phyloP scores from a whole-genome alignment of 2,329 filamentous ascomycete genomes.

The Endothia cerciana region DNA sequence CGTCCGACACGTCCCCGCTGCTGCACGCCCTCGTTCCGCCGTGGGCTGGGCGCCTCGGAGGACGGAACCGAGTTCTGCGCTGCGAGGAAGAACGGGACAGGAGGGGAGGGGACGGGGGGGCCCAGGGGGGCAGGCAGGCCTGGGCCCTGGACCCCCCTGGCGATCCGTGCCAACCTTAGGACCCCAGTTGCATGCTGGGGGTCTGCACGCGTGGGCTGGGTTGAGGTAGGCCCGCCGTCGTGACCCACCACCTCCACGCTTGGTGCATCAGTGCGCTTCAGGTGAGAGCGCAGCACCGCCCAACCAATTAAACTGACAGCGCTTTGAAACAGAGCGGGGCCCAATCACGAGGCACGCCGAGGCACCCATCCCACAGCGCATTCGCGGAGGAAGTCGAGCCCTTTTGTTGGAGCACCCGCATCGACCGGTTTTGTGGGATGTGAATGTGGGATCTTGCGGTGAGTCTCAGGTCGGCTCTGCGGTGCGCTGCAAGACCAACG shows the following conservation, averaged over 20 bases:
- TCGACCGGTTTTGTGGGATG: too few species aligned
- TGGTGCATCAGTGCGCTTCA: slow-evolving; percentile 22
- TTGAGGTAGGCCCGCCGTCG: slow-evolving; percentile 8
- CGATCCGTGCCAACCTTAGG: slow-evolving; percentile 2
- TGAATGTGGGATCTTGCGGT: slow-evolving; percentile 14
- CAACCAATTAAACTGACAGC: slow-evolving; percentile 15
- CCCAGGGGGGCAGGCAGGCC: not conserved
- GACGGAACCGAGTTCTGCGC: not conserved
- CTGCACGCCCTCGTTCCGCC: too few species aligned
- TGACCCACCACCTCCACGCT: slow-evolving; percentile 15
- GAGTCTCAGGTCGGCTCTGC: slow-evolving; percentile 20
- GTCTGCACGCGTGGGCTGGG: not conserved
- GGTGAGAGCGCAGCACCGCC: slow-evolving; percentile 10
- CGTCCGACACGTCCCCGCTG: too few species aligned
- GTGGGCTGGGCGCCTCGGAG: not conserved
- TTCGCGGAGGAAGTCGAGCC: not conserved
- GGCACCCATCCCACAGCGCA: not conserved
- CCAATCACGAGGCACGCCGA: slow-evolving; percentile 12
- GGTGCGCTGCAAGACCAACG: not conserved
- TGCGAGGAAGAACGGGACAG: not conserved
- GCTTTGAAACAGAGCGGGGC: slow-evolving; percentile 10
- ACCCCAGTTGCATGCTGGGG: not conserved
- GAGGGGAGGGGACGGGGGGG: not conserved
- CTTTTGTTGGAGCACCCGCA: too few species aligned
- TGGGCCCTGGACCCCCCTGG: not conserved